These are phyloP conservation scores for Yarrowia yakushimensis DNA, from an alignment of 805 yeast genomes.

Conservation along the genomic window DNA sequence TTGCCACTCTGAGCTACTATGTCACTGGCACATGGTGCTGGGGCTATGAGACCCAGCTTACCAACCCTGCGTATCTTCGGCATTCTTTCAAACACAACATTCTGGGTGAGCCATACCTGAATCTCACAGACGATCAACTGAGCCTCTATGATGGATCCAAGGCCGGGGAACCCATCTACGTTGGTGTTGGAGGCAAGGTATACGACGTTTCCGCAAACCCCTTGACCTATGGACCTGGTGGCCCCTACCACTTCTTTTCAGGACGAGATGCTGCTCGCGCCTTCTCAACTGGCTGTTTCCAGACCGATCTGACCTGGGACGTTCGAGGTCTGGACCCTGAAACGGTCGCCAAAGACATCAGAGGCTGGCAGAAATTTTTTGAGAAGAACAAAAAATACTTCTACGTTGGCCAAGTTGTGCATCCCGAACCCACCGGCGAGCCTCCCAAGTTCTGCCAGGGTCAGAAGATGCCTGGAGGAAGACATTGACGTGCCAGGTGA, in stretches of 20 bases:
- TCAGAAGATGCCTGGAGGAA: constrained; percentile 21
- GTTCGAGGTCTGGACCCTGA: constrained; percentile 54
- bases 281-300: constrained; percentile 66
- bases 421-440: constrained; percentile 14
- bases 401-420: constrained; percentile 53
- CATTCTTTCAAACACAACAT: constrained; percentile 31
- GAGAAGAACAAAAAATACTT: constrained; percentile 50
- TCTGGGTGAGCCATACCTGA: constrained; percentile 31
- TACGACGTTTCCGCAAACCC: constrained; percentile 58
- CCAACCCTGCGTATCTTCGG: constrained; percentile 44
- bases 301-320: constrained; percentile 61
- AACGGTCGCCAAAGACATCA: constrained; percentile 43
- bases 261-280: constrained; percentile 70
- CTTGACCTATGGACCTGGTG: constrained; percentile 56
- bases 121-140: constrained; percentile 47
- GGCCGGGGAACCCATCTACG: constrained; percentile 48
- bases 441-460: constrained; percentile 18
- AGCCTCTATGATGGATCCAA: constrained; percentile 51
- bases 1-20: constrained; percentile 52
- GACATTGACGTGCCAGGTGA: neutral
- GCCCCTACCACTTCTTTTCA: constrained; percentile 53
- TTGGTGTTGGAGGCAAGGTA: constrained; percentile 58
- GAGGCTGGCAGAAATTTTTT: constrained; percentile 54
- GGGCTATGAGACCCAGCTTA: constrained; percentile 56
- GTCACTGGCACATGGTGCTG: constrained; percentile 57